Evolutionary conservation across 768 basidiomycete genomes (phyloP).

Genomic region (Lyophyllum atratum): DNA sequence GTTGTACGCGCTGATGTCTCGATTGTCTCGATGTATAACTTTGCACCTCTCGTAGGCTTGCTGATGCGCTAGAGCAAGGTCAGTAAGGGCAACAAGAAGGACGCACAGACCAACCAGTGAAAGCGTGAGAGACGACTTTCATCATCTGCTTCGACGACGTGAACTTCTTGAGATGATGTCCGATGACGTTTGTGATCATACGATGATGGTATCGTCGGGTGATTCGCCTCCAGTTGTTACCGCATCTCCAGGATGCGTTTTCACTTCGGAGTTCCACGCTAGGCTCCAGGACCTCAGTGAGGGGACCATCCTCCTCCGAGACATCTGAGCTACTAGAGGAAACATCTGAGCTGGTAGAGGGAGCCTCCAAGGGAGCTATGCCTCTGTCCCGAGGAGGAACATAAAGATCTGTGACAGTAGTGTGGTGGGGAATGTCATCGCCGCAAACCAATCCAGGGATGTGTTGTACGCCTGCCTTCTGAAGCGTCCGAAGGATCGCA

Average conservation of each 20-base stretch:
- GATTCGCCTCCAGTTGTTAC: conserved; percentile 3
- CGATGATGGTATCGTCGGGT: conserved; percentile 21
- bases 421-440: conserved; percentile 25
- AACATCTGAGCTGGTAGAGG: too few relatives aligned
- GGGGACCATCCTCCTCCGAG: too few relatives aligned
- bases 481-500: conserved; percentile 17
- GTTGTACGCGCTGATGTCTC: background rate
- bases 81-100: background rate
- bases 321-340: too few relatives aligned
- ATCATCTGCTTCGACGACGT: conserved; percentile 7
- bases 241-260: conserved; percentile 15
- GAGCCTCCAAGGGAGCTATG: too few relatives aligned
- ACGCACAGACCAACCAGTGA: background rate
- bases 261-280: too few relatives aligned
- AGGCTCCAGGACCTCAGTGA: too few relatives aligned
- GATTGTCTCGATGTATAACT: background rate
- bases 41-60: background rate
- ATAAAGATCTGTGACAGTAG: conserved; percentile 18
- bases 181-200: conserved; percentile 20
- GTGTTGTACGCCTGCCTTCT: conserved; percentile 12
- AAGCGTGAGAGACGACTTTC: conserved; percentile 8
- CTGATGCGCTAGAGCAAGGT: background rate
- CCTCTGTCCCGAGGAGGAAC: background rate
- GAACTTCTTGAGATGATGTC: conserved; percentile 12
- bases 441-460: conserved; percentile 29